Evolutionary conservation across 2,329 filamentous ascomycete genomes (phyloP), one percentile per base, ranked within the genome.

Genomic region (Coniochaeta ligniaria): DNA sequence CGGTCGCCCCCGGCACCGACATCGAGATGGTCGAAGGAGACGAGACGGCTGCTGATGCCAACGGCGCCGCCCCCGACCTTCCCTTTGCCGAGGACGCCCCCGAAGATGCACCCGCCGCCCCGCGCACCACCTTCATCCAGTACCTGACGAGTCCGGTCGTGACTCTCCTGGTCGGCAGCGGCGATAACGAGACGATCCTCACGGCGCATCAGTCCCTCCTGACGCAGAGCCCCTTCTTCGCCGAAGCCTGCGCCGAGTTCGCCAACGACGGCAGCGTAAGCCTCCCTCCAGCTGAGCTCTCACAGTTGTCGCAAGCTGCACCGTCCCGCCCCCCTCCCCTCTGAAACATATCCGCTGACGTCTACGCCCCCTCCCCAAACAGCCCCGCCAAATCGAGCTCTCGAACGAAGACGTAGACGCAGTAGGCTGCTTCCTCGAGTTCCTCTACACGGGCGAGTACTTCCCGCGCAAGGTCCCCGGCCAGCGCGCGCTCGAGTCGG

Each of bases 371-470:
- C 35, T 31, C 59, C 57, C 26, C 2, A 47, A 6, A 62, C 63
- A 82, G 82, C 83, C 83, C 65, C 88, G 88, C 60, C 82, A 85
- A 61, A 87, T 96, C 63, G 77, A 88, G 61, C 86, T 96, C 26
- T 70, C 80, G 1, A 76, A 82, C 64, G 88, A 91, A 66, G 83
- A 91, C 67, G 74, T 90, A 54, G 87, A 91, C 65, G 87, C 90
- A 24, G 86, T 91, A 60, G 87, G 89, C 63, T 91, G 87, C 72
- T 91, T 93, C 67, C 83, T 95, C 67, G 89, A 95, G 73, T 96
- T 85, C 72, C 85, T 94, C 59, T 96, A 96, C 76, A 93, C 90
- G 1, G 84, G 84, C 71, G 90, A 96, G 76, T 95, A 97, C 80
- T 96, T 94, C 76, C 91, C 92, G 22, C 82, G 82, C 66, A 84